Base-by-base conservation (phyloP, 2,329 filamentous ascomycete genomes). In the Xylaria multiplex region DNA sequence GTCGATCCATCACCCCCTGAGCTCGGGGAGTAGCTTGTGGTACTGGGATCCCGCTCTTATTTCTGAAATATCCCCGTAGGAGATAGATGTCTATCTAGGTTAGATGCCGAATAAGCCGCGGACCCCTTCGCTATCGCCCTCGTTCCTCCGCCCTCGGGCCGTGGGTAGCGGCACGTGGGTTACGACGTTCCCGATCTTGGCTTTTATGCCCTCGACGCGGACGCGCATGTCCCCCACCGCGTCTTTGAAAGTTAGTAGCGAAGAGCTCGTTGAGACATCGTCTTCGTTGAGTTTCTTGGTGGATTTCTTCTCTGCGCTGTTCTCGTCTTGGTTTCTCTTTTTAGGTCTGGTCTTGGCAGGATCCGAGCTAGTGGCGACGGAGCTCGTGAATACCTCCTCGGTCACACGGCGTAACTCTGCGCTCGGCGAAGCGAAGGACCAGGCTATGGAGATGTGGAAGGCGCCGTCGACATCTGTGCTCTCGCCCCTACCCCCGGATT, bases 371-470 rank as follows among this genome's bases (percentile, higher is more conserved):
- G 37, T 13, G 13, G 11, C 13, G 9, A 40, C 9, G 56, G n/a
- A 3, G 7, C n/a, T 19, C n/a, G 50, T 22, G 14, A 70, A 80
- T 3, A 78, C 68, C 3, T 69, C 65, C 2, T 76, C 72, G 0
- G 82, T 85, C 30, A 73, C 73, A 56, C 77, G 68, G 16, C 74
- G 73, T 14, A 85, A 73, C 40, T 84, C 81, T 2, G 79, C 81
- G 0, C 37, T 60, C n/a, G 88, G 89, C 48, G 81, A 76, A 9
- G 82, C 78, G 68, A 95, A 83, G 1, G 87, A 91, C 96, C 95
- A 98, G 0, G 91, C 96, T 62, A 99, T 88, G 52, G 93, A 97
- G 66, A 98, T 81, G 78, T 99, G 96, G 75, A 97, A 97, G 24
- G 86, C 87, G 55, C 83, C 77, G 4, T 73, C 71, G 8, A 77